Conservation (phyloP, 805 yeast species). For the Ogataea thermomethanolica region DNA sequence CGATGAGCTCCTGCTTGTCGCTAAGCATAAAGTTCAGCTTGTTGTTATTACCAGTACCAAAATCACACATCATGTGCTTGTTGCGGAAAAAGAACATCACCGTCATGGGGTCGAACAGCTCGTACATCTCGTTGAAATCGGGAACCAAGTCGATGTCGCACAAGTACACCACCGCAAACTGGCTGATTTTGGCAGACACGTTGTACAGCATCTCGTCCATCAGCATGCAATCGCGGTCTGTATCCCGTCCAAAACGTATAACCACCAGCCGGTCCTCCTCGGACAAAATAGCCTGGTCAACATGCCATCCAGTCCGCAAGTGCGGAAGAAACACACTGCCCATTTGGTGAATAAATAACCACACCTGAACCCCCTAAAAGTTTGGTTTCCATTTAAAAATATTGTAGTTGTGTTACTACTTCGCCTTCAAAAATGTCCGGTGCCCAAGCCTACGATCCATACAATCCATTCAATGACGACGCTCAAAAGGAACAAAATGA, state of each 20-base stretch:
- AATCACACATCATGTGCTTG: constrained; percentile 97
- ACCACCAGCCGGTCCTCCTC: constrained; percentile 89
- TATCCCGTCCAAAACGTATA: constrained; percentile 81
- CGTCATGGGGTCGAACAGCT: constrained; percentile 83
- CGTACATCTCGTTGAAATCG: constrained; percentile 89
- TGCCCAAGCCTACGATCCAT: constrained; percentile 34
- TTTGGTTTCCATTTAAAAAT: not conserved
- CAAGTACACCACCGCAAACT: constrained; percentile 83
- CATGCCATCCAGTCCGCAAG: constrained; percentile 88
- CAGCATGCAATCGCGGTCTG: constrained; percentile 73
- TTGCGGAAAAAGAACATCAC: constrained; percentile 92
- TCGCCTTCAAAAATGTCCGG: constrained; percentile 26
- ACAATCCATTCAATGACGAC: constrained; percentile 33
- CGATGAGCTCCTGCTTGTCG: constrained; percentile 86
- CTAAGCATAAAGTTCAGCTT: constrained; percentile 78
- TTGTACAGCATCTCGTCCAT: constrained; percentile 85
- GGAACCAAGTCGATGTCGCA: constrained; percentile 89
- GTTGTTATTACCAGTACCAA: constrained; percentile 97
- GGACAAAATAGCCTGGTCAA: constrained; percentile 91
- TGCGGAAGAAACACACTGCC: constrained; percentile 83
- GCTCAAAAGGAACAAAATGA: constrained; percentile 24
- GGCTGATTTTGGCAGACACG: constrained; percentile 77
- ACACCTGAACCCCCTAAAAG: constrained; percentile 1
- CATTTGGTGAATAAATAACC: constrained; percentile 38
- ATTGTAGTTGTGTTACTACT: not conserved